phyloP scores from a whole-genome alignment of 345 rosid genomes.

The Ceriops decandra region DNA sequence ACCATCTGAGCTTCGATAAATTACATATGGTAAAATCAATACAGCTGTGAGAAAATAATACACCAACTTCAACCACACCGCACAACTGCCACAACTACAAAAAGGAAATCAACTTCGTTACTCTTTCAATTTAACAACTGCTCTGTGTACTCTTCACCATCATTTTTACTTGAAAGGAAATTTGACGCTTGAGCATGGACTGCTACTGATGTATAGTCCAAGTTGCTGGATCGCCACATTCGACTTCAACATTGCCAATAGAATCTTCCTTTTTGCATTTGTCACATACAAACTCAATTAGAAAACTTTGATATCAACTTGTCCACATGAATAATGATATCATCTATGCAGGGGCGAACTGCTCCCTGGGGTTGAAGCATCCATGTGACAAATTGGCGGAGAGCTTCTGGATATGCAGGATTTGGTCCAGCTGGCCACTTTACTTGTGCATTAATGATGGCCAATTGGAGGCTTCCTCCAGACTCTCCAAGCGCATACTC shows the following conservation, averaged over 20 bases:
- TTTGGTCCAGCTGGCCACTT: constrained; percentile 97
- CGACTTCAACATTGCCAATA: not conserved
- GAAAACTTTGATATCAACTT: constrained; percentile 72
- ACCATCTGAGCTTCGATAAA: not conserved
- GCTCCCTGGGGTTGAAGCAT: constrained; percentile 93
- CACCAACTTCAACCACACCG: not conserved
- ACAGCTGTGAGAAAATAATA: constrained; percentile 12
- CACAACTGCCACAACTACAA: constrained; percentile 13
- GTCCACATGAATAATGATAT: constrained; percentile 88
- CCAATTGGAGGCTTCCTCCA: constrained; percentile 93
- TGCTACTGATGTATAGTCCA: not conserved
- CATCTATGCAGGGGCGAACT: constrained; percentile 82
- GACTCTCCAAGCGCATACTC: constrained; percentile 98
- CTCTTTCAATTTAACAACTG: constrained; percentile 6
- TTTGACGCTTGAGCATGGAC: not conserved
- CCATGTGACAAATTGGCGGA: constrained; percentile 92
- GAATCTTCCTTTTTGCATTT: not conserved
- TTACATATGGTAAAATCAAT: constrained; percentile 3
- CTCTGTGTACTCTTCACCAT: constrained; percentile 8
- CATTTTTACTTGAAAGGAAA: not conserved
- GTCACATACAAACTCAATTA: not conserved
- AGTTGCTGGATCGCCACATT: not conserved
- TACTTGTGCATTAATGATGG: constrained; percentile 85
- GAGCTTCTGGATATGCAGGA: constrained; percentile 81
- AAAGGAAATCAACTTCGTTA: constrained; percentile 5